Base-by-base conservation (phyloP, 2,329 filamentous ascomycete genomes). In the Pseudocercospora musae region DNA sequence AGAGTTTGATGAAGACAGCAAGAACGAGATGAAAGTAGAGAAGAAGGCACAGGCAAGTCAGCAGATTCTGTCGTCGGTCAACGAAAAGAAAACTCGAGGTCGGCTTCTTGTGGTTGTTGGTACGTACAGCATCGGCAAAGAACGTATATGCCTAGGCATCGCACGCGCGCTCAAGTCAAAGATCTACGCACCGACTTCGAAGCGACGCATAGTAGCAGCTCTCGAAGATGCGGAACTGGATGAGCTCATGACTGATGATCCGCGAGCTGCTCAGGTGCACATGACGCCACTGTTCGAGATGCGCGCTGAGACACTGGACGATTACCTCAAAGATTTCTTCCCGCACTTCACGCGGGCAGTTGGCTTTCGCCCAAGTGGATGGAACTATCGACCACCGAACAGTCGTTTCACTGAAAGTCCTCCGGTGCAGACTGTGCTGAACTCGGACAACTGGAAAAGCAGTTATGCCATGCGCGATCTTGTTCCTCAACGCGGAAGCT, bases 281-380 rank as follows among this genome's bases (percentile, higher is more conserved):
- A 97, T 99, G 93, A 96, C 96, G 70, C 92, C 90, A 71, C 82
- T 99, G 9, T 95, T 95, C 82, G 94, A 98, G 76, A 92, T 99
- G 68, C 88, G 92, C 25, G 88, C 92, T 33, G 93, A 97, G 68
- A 96, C 94, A 0, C 82, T 99, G 0, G 87, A 91, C 67, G 93
- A 96, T 64, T 99, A 99, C 71, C 84, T 98, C 5, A 86, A 89
- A 70, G 83, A 85, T 37, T 90, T 92, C 78, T 89, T 89, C 66
- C 88, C 90, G 6, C 87, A 91, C 69, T 99, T 98, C 75, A 87
- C 87, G 13, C 89, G 91, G 57, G 87, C 96, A 50, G 89, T 98
- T 18, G 95, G 93, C 4, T 96, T 99, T 76, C 85, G 93, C 0
- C 95, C 95, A 0, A 94, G 89, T 7, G 95, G 95, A 1, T 99